Evolutionary conservation across 2,329 filamentous ascomycete genomes (phyloP), one percentile per base, ranked within the genome.

Genomic region (Aspergillus unguis): DNA sequence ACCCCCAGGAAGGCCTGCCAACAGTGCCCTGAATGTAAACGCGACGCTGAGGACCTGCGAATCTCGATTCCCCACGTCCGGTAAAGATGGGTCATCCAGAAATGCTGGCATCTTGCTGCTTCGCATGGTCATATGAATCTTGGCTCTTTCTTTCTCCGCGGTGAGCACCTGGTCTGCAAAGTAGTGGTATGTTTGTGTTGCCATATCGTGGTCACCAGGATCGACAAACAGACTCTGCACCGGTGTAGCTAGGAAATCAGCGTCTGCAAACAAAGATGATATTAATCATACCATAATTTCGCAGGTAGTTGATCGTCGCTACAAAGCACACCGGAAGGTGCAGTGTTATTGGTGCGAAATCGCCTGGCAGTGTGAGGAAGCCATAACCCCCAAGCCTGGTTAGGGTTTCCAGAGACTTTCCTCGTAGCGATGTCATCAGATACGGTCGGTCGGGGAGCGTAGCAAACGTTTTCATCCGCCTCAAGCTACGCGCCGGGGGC

Each of bases 321-420:
- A 73, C 74, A 52, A 77, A 69, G 44, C 71, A 75, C n/a, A 68
- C 68, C 2, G 75, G 75, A 11, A 77, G 61, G 41, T 65, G 65
- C 46, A 76, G 59, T 4, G 65, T 62, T 9, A 62, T 62, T n/a
- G 73, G 72, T 4, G 67, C 67, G 58, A 74, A 69, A 10, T 72
- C 66, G 1, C 47, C 52, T 1, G 72, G 72, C 4, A 75, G 61
- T 5, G 59, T 63, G 23, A 77, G 57, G 50, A 69, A 65, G 52
- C 70, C 70, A 50, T 74, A 62, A 5, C 75, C 75, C 44, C 75
- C 75, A 26, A 77, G 64, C 9, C 71, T 71, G 42, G 71, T 65
- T 23, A 77, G 62, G n/a, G 64, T 67, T 46, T 76, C 73, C 11
- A 77, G 40, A 9, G 64, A 58, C 43, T 59, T 71, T n/a, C 68